Evolutionary conservation across 306 rosid genomes (phyloP).

Genomic region (Cucurbita argyrosperma): DNA sequence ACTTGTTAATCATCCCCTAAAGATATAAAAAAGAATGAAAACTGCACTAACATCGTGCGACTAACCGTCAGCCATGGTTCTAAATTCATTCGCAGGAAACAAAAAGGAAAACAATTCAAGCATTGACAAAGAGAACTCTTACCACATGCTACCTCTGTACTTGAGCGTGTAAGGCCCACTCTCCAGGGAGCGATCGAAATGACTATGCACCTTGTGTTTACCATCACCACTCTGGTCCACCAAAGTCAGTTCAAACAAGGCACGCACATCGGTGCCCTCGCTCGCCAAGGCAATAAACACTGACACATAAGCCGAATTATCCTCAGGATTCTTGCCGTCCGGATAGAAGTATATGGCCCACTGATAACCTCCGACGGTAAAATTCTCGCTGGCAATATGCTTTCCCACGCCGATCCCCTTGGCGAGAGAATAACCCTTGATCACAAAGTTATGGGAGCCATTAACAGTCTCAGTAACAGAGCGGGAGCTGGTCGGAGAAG

Average conservation of each 20-base stretch:
- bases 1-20: background rate
- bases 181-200: constrained; percentile 81
- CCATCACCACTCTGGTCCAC: constrained; percentile 73
- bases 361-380: constrained; percentile 85
- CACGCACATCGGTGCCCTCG: constrained; percentile 93
- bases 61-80: background rate
- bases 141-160: constrained; percentile 98
- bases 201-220: constrained; percentile 90
- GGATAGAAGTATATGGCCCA: constrained; percentile 98
- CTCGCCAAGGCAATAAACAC: constrained; percentile 89
- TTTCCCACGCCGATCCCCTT: constrained; percentile 93
- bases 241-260: constrained; percentile 74
- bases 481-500: constrained; percentile 63
- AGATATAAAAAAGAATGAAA: background rate
- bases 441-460: constrained; percentile 88
- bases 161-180: constrained; percentile 92
- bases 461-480: constrained; percentile 89
- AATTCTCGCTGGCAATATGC: constrained; percentile 86
- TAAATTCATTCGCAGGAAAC: background rate
- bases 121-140: background rate
- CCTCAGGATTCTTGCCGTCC: constrained; percentile 89
- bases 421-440: constrained; percentile 75
- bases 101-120: background rate
- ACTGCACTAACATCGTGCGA: background rate
- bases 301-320: constrained; percentile 81